Evolutionary conservation across 768 basidiomycete genomes (phyloP).

Genomic region (Lactarius trivialis): DNA sequence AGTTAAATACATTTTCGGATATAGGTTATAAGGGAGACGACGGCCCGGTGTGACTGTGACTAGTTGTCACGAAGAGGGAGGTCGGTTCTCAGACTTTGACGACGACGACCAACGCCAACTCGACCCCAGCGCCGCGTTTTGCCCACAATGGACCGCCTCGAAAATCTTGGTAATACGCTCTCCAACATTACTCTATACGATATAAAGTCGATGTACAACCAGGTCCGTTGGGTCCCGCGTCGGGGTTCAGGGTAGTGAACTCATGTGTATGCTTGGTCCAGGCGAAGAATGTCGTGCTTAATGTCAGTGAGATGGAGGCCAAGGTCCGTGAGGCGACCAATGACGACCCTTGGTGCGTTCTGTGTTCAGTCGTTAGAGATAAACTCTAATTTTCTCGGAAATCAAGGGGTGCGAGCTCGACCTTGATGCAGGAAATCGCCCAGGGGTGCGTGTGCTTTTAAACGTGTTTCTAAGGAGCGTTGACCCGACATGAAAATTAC

Average conservation of each 20-base stretch:
- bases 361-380: neutral
- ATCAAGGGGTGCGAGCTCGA: constrained; percentile 91
- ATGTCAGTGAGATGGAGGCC: constrained; percentile 94
- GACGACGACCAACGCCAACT: neutral
- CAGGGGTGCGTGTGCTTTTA: constrained; percentile 62
- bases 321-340: constrained; percentile 97
- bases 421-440: constrained; percentile 97
- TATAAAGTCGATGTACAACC: constrained; percentile 90
- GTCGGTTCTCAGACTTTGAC: neutral
- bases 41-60: too few species aligned
- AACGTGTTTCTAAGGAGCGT: constrained; percentile 16
- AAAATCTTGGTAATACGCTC: constrained; percentile 65
- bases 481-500: neutral
- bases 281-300: constrained; percentile 96
- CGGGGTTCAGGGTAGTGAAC: neutral
- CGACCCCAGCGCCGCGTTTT: neutral
- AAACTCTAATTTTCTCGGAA: neutral
- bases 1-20: too few species aligned
- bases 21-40: too few species aligned
- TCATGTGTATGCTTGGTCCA: too few species aligned
- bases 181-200: constrained; percentile 89
- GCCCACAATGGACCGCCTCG: constrained; percentile 69
- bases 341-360: constrained; percentile 93
- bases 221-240: constrained; percentile 42
- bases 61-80: neutral